phyloP scores from a whole-genome alignment of 2,329 filamentous ascomycete species.

The Paraconiothyrium sp. region DNA sequence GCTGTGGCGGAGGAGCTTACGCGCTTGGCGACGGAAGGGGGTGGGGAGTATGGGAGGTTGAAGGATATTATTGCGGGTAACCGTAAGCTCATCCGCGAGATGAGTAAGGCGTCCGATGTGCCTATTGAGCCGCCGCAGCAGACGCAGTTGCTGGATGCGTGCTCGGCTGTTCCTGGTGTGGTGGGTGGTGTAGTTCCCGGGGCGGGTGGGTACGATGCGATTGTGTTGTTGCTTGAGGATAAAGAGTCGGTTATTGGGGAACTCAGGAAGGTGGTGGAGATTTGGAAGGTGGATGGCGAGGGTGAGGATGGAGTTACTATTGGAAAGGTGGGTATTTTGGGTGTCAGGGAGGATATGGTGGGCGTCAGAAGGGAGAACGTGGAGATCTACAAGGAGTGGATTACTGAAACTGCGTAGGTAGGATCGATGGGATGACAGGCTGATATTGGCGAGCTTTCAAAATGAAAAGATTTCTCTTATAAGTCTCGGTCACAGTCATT shows the following conservation, averaged over 20 bases:
- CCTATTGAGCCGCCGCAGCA: conserved; percentile 91
- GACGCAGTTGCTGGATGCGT: conserved; percentile 82
- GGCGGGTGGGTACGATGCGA: conserved; percentile 91
- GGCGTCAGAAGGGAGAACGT: conserved; percentile 61
- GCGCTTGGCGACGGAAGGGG: conserved; percentile 55
- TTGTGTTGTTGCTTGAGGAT: conserved; percentile 81
- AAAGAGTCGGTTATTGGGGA: conserved; percentile 69
- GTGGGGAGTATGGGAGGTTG: conserved; percentile 60
- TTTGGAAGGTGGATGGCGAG: conserved; percentile 66
- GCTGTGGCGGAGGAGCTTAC: conserved; percentile 72
- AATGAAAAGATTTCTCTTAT: too few species aligned
- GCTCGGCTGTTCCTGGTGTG: conserved; percentile 77
- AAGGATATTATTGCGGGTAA: conserved; percentile 61
- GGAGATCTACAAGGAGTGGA: conserved; percentile 53
- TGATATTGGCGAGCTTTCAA: neutral
- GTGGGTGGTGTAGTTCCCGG: conserved; percentile 93
- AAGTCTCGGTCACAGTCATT: neutral
- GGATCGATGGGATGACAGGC: neutral
- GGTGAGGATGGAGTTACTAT: conserved; percentile 55
- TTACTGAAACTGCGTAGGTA: conserved; percentile 16
- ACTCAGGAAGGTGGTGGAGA: conserved; percentile 69
- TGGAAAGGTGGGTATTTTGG: conserved; percentile 73
- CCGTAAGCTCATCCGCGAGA: conserved; percentile 72
- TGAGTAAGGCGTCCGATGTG: conserved; percentile 78
- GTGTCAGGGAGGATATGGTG: conserved; percentile 76